phyloP scores from a whole-genome alignment of 768 basidiomycete genomes.

The Imleria badia region DNA sequence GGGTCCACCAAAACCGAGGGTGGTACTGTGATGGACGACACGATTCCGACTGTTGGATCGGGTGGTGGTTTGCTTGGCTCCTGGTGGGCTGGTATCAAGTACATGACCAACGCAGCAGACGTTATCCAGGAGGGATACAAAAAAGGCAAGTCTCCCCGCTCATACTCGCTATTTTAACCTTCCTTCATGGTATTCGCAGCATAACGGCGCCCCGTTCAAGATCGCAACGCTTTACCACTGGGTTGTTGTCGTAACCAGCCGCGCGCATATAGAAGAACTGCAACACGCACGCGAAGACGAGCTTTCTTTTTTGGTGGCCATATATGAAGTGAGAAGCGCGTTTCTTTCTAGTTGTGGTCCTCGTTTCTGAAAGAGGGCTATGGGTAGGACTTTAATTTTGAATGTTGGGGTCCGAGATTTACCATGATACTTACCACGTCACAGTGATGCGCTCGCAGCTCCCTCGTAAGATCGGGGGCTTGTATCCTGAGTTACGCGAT shows the following conservation, averaged over 20 bases:
- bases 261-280: constrained; percentile 37
- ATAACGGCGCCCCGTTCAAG: constrained; percentile 31
- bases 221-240: constrained; percentile 33
- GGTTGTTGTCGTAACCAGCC: constrained; percentile 37
- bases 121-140: constrained; percentile 33
- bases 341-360: too few relatives aligned
- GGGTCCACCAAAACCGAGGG: too few relatives aligned
- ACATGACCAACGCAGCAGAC: constrained; percentile 13
- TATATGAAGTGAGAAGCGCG: constrained; percentile 29
- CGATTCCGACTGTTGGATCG: background rate
- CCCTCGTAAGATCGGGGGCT: constrained; percentile 36
- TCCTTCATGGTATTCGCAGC: constrained; percentile 10
- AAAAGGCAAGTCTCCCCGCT: constrained; percentile 18
- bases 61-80: constrained; percentile 24
- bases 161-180: background rate
- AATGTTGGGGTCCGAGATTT: constrained; percentile 32
- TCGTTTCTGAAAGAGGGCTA: background rate
- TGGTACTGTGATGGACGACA: too few relatives aligned
- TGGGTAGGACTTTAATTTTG: constrained; percentile 34
- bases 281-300: constrained; percentile 37
- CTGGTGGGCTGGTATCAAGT: constrained; percentile 22
- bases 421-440: constrained; percentile 29
- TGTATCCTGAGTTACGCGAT: constrained; percentile 42
- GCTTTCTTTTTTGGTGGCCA: constrained; percentile 34
- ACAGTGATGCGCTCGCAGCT: constrained; percentile 27